phyloP scores from a whole-genome alignment of 1,139 yeast species.

The Ogataea hybrid region DNA sequence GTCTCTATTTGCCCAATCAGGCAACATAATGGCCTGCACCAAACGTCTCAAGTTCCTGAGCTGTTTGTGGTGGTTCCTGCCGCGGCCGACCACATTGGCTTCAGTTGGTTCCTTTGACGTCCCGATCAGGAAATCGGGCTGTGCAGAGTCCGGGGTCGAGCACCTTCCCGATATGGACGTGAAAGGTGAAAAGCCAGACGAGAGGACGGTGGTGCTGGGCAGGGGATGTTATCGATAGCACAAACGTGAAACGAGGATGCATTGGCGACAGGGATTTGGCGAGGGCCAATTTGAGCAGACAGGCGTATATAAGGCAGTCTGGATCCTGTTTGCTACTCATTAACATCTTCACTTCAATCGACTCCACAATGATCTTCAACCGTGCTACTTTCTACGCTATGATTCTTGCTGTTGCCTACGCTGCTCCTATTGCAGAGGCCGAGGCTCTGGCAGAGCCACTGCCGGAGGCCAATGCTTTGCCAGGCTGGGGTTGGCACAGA shows the following conservation, averaged over 20 bases:
- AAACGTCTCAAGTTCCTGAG: slow-evolving; percentile 1
- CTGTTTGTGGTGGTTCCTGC: slow-evolving; percentile 1
- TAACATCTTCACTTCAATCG: not conserved
- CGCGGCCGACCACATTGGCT: not conserved
- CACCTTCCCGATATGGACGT: slow-evolving; percentile 19
- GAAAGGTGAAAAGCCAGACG: slow-evolving; percentile 16
- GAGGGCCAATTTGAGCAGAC: not conserved
- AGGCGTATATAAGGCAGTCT: not conserved
- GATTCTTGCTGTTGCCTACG: slow-evolving; percentile 12
- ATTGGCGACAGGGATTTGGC: not conserved
- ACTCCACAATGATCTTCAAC: slow-evolving; percentile 7
- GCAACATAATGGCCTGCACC: not conserved
- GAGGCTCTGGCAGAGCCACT: slow-evolving; percentile 29
- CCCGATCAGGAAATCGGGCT: slow-evolving; percentile 13
- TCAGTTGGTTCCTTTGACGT: slow-evolving; percentile 11
- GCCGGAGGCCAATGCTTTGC: slow-evolving; percentile 23
- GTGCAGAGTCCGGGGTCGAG: not conserved
- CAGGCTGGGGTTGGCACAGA: slow-evolving; percentile 17
- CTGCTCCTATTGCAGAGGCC: slow-evolving; percentile 23
- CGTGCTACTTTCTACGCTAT: slow-evolving; percentile 8
- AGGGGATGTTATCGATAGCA: slow-evolving; percentile 13
- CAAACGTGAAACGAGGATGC: slow-evolving; percentile 9
- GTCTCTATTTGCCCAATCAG: not conserved
- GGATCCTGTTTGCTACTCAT: not conserved
- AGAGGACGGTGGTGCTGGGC: not conserved